Evolutionary conservation across 192 early-diverging fungal species (phyloP), one percentile per base, ranked within the genome.

Genomic region (Funneliformis mosseae): DNA sequence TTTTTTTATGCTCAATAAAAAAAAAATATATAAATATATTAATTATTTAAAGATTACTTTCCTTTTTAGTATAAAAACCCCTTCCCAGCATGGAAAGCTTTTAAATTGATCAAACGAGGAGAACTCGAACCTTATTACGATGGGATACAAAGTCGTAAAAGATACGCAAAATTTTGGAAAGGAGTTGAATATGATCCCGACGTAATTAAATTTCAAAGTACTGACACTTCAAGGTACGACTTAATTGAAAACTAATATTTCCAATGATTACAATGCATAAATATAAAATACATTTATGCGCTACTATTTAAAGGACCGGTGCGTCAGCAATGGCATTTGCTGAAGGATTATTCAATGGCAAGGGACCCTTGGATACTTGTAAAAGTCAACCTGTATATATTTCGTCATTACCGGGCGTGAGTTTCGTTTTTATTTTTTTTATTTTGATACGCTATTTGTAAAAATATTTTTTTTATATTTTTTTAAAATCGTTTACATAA

Each of bases 31-130:
- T n/a, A n/a, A n/a, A n/a, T n/a, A n/a, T n/a, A n/a, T n/a, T 67
- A 5, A 11, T 38, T 4, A 28, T 28, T 46, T 46, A 46, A 10
- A 3, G n/a, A 10, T 10, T 46, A 16, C n/a, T 33, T 33, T 33
- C 33, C n/a, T n/a, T 16, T 14, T 69, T 69, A 69, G 67, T 38
- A 28, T 69, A 69, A 69, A 69, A 69, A 69, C 41, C 67, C 67
- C n/a, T 69, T 69, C 38, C 33, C 33, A 8, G 1, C 8, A 1
- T 18, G 16, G 0, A 5, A 50, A 5, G 14, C 5, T 50, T 50
- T 50, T 50, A 12, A 50, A 50, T 50, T 50, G 48, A 5, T 50
- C 48, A 18, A 50, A 50, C 48, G 48, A 50, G 48, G 48, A 50
- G 48, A 50, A 50, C 48, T 50, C 48, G 67, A 69, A 69, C 12